Conservation (phyloP, 2,329 filamentous ascomycete genomes). For the Fusarium sp. region DNA sequence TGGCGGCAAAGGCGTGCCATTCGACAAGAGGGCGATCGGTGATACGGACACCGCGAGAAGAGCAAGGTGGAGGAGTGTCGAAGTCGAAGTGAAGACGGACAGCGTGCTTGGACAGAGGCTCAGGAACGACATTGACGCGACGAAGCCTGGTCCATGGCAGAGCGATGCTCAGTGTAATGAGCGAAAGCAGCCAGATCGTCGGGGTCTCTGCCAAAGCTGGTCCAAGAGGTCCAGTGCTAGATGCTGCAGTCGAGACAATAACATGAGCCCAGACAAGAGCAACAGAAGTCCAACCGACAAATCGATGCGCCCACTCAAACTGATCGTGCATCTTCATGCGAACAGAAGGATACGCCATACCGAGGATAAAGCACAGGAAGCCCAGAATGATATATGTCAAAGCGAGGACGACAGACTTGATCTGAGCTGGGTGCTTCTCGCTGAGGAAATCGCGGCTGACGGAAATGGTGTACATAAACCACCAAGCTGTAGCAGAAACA, state of each 20-base stretch:
- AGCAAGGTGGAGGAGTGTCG: conserved; percentile 55
- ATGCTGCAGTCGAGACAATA: conserved; percentile 63
- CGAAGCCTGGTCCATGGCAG: conserved; percentile 71
- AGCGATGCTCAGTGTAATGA: conserved; percentile 26
- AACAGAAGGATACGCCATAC: conserved; percentile 41
- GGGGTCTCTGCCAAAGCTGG: conserved; percentile 16
- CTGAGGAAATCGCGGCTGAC: conserved; percentile 16
- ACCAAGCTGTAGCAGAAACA: conserved; percentile 53
- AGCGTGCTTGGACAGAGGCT: conserved; percentile 74
- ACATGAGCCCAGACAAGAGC: conserved; percentile 69
- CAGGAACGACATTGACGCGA: conserved; percentile 69
- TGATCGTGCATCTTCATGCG: conserved; percentile 63
- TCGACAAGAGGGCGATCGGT: conserved; percentile 70
- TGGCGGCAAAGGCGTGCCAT: conserved; percentile 77
- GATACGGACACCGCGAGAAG: conserved; percentile 57
- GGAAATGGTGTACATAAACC: conserved; percentile 49
- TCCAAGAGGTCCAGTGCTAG: conserved; percentile 5
- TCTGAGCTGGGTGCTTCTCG: not conserved
- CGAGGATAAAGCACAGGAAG: conserved; percentile 41
- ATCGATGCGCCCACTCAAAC: conserved; percentile 75
- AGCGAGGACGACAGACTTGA: conserved; percentile 36
- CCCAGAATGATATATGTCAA: conserved; percentile 43
- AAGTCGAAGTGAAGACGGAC: conserved; percentile 75
- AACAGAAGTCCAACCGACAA: conserved; percentile 72
- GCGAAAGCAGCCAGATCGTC: conserved; percentile 10